Evolutionary conservation across 116 monocot genomes (phyloP).

Genomic region (Phalaenopsis hybrid): DNA sequence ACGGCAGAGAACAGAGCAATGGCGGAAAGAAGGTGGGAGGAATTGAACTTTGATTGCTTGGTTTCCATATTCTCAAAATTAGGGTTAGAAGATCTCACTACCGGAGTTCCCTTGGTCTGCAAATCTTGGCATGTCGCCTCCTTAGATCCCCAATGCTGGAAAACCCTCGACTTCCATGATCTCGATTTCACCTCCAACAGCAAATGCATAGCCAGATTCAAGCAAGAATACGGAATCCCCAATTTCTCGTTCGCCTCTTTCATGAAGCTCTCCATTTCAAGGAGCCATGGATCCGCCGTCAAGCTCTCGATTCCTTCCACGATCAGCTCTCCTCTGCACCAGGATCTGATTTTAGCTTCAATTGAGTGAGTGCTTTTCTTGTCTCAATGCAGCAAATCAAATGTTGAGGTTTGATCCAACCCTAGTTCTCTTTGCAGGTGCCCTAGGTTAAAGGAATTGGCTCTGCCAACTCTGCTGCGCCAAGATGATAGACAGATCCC

Average conservation of each 20-base stretch:
- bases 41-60: neutral
- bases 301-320: neutral
- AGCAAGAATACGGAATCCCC: neutral
- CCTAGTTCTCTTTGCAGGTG: neutral
- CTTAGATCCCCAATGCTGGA: slow-evolving; percentile 11
- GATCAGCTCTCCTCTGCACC: too few relatives aligned
- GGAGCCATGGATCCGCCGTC: slow-evolving; percentile 1
- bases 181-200: neutral
- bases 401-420: neutral
- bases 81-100: neutral
- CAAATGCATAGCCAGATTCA: neutral
- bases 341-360: neutral
- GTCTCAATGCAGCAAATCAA: neutral
- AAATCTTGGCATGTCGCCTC: neutral
- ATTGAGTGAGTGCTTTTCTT: neutral
- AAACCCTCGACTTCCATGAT: neutral
- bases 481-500: slow-evolving; percentile 3
- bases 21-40: slow-evolving; percentile 8
- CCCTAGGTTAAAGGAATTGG: slow-evolving; percentile 3
- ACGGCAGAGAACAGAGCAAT: neutral
- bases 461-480: neutral
- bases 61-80: neutral
- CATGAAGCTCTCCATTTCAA: neutral
- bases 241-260: neutral
- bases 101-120: slow-evolving; percentile 7